Percentiles rank a stretch among this genome's conserved stretches.
phyloP scores from a whole-genome alignment of 495 filamentous ascomycete genomes.

The Penicillium samsonianum region DNA sequence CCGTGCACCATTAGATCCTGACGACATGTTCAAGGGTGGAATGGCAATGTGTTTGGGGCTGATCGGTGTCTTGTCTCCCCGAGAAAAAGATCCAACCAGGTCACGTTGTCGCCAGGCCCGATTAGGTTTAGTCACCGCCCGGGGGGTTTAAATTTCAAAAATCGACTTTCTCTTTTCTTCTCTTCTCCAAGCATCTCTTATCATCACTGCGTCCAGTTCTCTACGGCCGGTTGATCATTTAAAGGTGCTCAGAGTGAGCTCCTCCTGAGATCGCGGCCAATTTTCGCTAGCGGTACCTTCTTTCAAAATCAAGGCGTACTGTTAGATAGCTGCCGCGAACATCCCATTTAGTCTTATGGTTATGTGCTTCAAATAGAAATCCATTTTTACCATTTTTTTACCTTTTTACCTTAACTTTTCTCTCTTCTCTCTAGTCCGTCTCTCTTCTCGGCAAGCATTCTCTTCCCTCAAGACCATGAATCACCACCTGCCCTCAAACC shows the following conservation, averaged over 20 bases:
- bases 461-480: background rate
- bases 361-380: background rate
- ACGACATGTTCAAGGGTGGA: conserved; percentile 38
- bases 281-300: conserved; percentile 79
- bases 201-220: conserved; percentile 55
- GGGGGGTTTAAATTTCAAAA: conserved; percentile 24
- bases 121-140: conserved; percentile 13
- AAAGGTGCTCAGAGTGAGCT: conserved; percentile 58
- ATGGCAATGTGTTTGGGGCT: conserved; percentile 18
- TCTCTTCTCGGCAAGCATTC: background rate
- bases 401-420: no score
- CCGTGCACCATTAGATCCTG: conserved; percentile 48
- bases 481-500: background rate
- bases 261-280: conserved; percentile 44
- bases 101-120: conserved; percentile 38
- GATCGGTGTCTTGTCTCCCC: conserved; percentile 25
- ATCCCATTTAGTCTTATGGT: conserved; percentile 25
- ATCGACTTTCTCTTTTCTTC: conserved; percentile 24
- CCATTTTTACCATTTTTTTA: background rate
- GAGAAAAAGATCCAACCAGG: conserved; percentile 47
- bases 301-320: conserved; percentile 56
- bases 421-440: background rate
- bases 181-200: conserved; percentile 60
- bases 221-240: conserved; percentile 65
- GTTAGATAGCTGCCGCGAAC: conserved; percentile 72